A percentile compares a stretch with the other conserved stretches of the same genome.
Conservation (phyloP, 106 monocot species). For the Allium sativum region DNA sequence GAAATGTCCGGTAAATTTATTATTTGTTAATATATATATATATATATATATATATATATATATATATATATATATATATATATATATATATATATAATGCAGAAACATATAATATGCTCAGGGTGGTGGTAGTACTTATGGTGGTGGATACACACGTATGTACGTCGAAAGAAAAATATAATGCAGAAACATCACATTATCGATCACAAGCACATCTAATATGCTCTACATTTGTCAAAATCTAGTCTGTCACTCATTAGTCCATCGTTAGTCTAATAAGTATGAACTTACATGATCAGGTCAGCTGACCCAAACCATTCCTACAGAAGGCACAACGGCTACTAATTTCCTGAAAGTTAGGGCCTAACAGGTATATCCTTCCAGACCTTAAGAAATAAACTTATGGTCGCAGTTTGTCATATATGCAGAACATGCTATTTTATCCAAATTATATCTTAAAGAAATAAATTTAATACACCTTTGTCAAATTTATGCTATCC, state of each 20-base stretch:
- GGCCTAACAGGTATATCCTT: conserved; percentile 61
- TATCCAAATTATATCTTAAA: no score
- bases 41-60: no score
- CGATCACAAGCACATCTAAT: no score
- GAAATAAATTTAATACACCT: no score
- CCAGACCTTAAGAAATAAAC: not conserved
- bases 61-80: no score
- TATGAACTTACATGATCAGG: conserved; percentile 51
- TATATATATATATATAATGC: no score
- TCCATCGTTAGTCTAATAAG: conserved; percentile 22
- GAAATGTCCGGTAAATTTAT: conserved; percentile 59
- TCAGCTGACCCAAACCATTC: conserved; percentile 61
- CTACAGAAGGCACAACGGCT: conserved; percentile 80
- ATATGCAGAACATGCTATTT: no score
- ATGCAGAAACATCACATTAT: no score
- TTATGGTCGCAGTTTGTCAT: no score
- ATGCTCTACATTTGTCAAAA: not conserved
- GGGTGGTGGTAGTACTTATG: conserved; percentile 63
- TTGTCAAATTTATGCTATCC: no score
- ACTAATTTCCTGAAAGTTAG: conserved; percentile 46
- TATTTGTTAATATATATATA: not conserved
- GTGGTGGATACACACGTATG: conserved; percentile 64
- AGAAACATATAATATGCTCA: no score
- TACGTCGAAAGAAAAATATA: no score
- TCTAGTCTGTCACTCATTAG: not conserved